phyloP scores from a whole-genome alignment of 1,139 yeast genomes.

The Nakaseomyces glabratus region DNA sequence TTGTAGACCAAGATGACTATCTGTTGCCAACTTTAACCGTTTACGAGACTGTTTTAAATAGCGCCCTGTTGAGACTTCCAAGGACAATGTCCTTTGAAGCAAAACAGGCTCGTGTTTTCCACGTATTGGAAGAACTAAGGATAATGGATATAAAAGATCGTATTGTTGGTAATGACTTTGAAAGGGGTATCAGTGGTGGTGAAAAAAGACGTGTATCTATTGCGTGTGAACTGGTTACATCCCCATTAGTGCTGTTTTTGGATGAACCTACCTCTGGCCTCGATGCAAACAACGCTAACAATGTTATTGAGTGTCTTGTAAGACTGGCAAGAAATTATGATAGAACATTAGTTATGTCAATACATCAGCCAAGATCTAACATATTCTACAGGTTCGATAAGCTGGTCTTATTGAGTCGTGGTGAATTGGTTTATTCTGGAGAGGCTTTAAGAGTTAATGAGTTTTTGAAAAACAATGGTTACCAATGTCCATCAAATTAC shows the following conservation, averaged over 20 bases:
- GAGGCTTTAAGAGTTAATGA: slow-evolving; percentile 61
- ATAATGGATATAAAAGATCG: slow-evolving; percentile 76
- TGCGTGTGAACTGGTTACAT: slow-evolving; percentile 82
- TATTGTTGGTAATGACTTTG: slow-evolving; percentile 79
- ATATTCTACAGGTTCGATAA: slow-evolving; percentile 86
- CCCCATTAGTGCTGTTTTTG: slow-evolving; percentile 69
- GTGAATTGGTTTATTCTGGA: slow-evolving; percentile 82
- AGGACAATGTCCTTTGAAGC: slow-evolving; percentile 61
- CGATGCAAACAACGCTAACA: slow-evolving; percentile 87
- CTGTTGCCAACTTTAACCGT: slow-evolving; percentile 89
- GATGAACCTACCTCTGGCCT: slow-evolving; percentile 95
- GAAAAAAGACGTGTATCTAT: slow-evolving; percentile 83
- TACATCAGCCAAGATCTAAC: slow-evolving; percentile 96
- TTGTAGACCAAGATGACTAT: slow-evolving; percentile 95
- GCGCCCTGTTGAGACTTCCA: slow-evolving; percentile 84
- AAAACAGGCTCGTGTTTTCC: slow-evolving; percentile 71
- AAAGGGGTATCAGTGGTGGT: slow-evolving; percentile 92
- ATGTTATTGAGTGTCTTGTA: slow-evolving; percentile 78
- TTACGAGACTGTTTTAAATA: slow-evolving; percentile 85
- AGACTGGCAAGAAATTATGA: slow-evolving; percentile 70
- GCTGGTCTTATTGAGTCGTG: slow-evolving; percentile 70
- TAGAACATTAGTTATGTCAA: slow-evolving; percentile 83
- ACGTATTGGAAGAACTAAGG: slow-evolving; percentile 77
- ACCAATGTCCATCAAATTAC: slow-evolving; percentile 77
- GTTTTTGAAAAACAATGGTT: slow-evolving; percentile 69